Conservation (phyloP, 2,329 filamentous ascomycete genomes). For the Fusarium annulatum region DNA sequence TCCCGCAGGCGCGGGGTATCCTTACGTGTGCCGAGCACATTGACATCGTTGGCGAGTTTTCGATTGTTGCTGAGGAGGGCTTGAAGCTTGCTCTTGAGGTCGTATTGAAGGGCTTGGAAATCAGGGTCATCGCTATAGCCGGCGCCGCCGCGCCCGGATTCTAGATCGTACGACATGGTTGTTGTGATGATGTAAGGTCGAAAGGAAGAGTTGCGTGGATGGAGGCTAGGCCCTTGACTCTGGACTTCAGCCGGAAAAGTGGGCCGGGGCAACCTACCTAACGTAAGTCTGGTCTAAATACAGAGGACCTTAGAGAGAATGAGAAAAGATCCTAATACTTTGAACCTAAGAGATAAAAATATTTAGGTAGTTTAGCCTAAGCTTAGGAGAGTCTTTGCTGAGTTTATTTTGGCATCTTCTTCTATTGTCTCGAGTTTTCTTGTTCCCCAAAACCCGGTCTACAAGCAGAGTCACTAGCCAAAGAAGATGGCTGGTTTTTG, state of each 20-base stretch:
- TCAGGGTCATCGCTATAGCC: conserved; percentile 94
- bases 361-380: neutral
- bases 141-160: conserved; percentile 78
- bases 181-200: neutral
- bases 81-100: conserved; percentile 89
- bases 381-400: neutral
- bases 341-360: neutral
- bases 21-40: conserved; percentile 86
- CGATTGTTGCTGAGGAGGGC: conserved; percentile 88
- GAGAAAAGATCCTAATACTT: neutral
- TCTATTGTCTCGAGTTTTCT: neutral
- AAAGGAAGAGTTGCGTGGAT: neutral
- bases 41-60: conserved; percentile 84
- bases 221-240: neutral
- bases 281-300: neutral
- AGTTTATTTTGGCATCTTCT: neutral
- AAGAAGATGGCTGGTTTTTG: neutral
- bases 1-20: conserved; percentile 93
- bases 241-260: neutral
- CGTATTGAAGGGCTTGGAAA: conserved; percentile 84
- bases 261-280: neutral
- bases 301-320: neutral
- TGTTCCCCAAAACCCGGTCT: neutral
- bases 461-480: neutral
- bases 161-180: conserved; percentile 91